These are phyloP conservation scores for Paulownia fortunei DNA, from an alignment of 257 asterid genomes.

Conservation along the genomic window DNA sequence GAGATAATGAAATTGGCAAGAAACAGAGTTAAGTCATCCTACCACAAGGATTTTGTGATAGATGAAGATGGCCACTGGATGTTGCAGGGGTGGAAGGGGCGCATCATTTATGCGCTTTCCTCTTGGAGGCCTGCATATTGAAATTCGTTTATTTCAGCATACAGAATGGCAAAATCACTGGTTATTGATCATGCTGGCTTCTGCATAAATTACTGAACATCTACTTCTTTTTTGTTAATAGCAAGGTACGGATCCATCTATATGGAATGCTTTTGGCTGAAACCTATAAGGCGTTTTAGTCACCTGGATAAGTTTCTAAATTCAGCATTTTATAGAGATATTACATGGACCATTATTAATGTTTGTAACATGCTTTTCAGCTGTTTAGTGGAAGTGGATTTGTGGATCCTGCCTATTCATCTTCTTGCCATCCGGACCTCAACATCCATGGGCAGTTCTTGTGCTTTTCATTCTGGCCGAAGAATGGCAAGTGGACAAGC, in stretches of 20 bases:
- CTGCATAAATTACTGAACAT: background rate
- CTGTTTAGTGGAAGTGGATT: conserved; percentile 4
- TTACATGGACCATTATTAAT: background rate
- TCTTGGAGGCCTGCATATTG: conserved; percentile 53
- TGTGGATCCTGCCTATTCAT: background rate
- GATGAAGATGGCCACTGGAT: conserved; percentile 64
- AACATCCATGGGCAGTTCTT: background rate
- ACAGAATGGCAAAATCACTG: background rate
- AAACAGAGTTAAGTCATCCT: conserved; percentile 35
- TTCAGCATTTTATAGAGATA: background rate
- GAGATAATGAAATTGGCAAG: conserved; percentile 45
- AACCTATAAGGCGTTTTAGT: background rate
- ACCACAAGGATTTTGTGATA: conserved; percentile 55
- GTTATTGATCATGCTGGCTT: background rate
- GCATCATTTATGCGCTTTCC: conserved; percentile 49
- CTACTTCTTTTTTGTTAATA: background rate
- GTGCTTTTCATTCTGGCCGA: background rate
- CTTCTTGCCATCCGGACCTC: background rate
- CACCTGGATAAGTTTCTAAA: background rate
- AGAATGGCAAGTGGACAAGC: background rate
- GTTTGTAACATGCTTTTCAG: background rate
- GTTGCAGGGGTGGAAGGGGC: conserved; percentile 73
- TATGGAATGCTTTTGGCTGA: background rate
- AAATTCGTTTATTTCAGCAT: background rate
- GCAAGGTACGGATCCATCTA: conserved; percentile 13